Evolutionary conservation across 176 grass and related monocot genomes (phyloP).

Genomic region (Musa schizocarpa): DNA sequence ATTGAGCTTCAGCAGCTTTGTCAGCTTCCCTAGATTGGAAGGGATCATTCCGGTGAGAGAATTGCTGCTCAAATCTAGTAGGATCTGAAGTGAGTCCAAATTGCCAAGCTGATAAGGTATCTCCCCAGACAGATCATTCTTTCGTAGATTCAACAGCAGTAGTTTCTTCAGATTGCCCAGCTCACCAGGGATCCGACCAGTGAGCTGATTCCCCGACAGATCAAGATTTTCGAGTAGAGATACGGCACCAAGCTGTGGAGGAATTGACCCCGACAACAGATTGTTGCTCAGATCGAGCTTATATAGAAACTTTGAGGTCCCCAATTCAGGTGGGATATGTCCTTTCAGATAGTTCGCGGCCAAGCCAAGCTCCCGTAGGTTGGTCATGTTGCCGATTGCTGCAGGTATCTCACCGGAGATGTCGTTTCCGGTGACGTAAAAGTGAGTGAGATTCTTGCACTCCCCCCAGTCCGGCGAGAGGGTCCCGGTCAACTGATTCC

Average conservation of each 20-base stretch:
- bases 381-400: conserved; percentile 21
- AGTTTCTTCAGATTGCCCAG: conserved; percentile 9
- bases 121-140: conserved; percentile 35
- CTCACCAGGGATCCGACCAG: conserved; percentile 14
- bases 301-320: conserved; percentile 24
- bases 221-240: conserved; percentile 18
- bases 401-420: conserved; percentile 55
- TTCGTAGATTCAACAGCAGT: conserved; percentile 12
- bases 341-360: conserved; percentile 42
- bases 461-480: conserved; percentile 38
- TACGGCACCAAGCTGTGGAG: conserved; percentile 23
- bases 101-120: conserved; percentile 72
- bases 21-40: conserved; percentile 46
- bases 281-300: conserved; percentile 60
- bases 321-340: conserved; percentile 40
- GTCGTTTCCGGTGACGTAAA: conserved; percentile 45
- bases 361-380: conserved; percentile 42
- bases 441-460: conserved; percentile 37
- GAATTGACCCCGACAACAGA: conserved; percentile 37
- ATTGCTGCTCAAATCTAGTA: conserved; percentile 94
- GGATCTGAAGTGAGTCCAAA: conserved; percentile 39
- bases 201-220: conserved; percentile 24
- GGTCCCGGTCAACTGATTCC: conserved; percentile 41
- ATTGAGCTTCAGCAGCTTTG: conserved; percentile 49
- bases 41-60: conserved; percentile 48